A percentile compares a stretch with the other conserved stretches of the same genome.
Conservation (phyloP, 331 rosid genomes). For the Malus hybrid region DNA sequence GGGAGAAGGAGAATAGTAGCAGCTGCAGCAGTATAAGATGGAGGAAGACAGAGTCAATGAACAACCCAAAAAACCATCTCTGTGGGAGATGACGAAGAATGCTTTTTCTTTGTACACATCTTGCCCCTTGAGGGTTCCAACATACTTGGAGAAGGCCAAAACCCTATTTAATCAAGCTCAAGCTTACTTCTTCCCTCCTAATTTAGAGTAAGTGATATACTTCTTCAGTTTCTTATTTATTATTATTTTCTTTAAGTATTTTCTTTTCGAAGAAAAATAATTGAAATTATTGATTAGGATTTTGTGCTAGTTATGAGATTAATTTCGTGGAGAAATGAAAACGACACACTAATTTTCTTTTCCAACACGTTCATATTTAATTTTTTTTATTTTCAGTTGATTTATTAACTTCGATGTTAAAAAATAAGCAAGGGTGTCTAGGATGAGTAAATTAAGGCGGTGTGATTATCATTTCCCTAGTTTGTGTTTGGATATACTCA, state of each 20-base stretch:
- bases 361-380: too few relatives aligned
- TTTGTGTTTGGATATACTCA: too few relatives aligned
- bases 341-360: neutral
- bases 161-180: neutral
- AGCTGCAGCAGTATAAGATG: neutral
- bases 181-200: slow-evolving; percentile 33
- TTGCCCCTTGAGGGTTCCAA: neutral
- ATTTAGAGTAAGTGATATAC: slow-evolving; percentile 33
- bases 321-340: neutral
- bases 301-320: neutral
- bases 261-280: neutral
- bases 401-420: too few relatives aligned
- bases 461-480: too few relatives aligned
- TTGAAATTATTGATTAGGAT: neutral
- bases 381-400: too few relatives aligned
- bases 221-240: neutral
- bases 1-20: neutral
- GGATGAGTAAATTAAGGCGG: too few relatives aligned
- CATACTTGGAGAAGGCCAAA: slow-evolving; percentile 22
- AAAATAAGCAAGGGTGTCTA: too few relatives aligned
- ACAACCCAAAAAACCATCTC: neutral
- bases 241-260: neutral
- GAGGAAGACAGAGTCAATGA: neutral
- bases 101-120: slow-evolving; percentile 16
- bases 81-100: slow-evolving; percentile 14